Evolutionary conservation across 106 monocot genomes (phyloP), one percentile per base, ranked within the genome.

Genomic region (Dioscorea dumetorum): DNA sequence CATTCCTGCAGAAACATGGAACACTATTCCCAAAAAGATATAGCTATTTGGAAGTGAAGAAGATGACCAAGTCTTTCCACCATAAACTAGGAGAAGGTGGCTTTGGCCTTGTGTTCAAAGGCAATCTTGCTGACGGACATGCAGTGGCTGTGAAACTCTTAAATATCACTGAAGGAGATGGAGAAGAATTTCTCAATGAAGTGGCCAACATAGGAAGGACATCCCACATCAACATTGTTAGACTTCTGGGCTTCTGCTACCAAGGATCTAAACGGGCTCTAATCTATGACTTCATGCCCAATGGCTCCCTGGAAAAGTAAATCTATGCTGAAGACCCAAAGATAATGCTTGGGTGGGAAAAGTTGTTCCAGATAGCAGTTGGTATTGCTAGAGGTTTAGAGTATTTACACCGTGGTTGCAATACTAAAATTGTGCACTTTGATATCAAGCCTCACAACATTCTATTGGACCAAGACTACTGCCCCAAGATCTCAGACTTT

Each of bases 401-500:
- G 17, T 80, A 80, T 11, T 61, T 80, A 14, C 80, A 80, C 32
- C 64, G 58, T 17, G 65, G 75, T 20, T 80, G 70, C 28, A 75
- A 66, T 22, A 62, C 71, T 21, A 64, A 72, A 3, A 81, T 81
- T 9, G 72, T 81, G 0, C 81, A 81, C 21, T 81, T 81, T 49
- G 81, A 81, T 59, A 77, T 82, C 53, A 81, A 81, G 23, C 81
- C 81, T 57, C 76, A 76, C 32, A 81, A 81, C n/a, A 76, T 81
- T 5, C 61, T 81, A 13, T 61, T 81, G 13, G 80, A 81, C 4
- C 22, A 76, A 28, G 61, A 72, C 13, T 76, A 76, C 24, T 35
- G 48, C 11, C 77, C 81, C 5, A 81, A 77, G 57, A 73, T 81
- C 22, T 66, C 81, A 1, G 68, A 81, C 60, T 81, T 81, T 73